Conservation (phyloP, 306 rosid genomes). For the Pyrus pyrifolia region DNA sequence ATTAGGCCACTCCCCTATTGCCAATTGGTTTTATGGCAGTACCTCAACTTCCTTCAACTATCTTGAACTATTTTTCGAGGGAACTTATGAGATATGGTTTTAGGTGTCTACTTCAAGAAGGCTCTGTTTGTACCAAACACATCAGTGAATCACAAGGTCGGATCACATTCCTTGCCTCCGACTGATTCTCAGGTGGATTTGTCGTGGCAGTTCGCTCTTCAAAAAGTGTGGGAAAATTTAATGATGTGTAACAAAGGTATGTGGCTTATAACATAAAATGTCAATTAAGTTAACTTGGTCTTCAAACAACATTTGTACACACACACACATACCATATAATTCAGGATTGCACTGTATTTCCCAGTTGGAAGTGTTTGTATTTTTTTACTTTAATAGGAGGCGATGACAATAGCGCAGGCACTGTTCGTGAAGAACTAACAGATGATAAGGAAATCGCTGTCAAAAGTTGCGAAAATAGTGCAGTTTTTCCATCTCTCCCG, state of each 20-base stretch:
- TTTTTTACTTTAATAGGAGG: constrained; percentile 22
- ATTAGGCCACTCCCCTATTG: not conserved
- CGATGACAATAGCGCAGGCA: constrained; percentile 31
- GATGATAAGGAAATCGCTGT: constrained; percentile 42
- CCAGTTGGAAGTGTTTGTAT: not conserved
- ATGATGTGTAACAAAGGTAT: constrained; percentile 62
- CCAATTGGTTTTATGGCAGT: not conserved
- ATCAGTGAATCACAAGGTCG: constrained; percentile 73
- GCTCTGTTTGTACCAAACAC: constrained; percentile 83
- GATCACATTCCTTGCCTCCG: constrained; percentile 50
- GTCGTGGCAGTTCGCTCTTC: constrained; percentile 82
- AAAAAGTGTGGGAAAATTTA: constrained; percentile 77
- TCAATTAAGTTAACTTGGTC: not conserved
- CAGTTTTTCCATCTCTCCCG: constrained; percentile 79
- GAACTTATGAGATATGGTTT: constrained; percentile 2
- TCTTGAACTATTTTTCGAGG: not conserved
- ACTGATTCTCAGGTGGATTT: constrained; percentile 59
- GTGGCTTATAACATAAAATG: not conserved
- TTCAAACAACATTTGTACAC: not conserved
- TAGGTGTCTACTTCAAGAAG: constrained; percentile 82
- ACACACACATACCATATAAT: not conserved
- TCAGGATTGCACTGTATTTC: not conserved
- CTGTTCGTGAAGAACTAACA: constrained; percentile 45
- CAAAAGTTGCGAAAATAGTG: constrained; percentile 55
- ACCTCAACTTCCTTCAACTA: not conserved